Evolutionary conservation across 2,329 filamentous ascomycete species (phyloP), one percentile per base, ranked within the genome.

Genomic region (Fusarium graminum): DNA sequence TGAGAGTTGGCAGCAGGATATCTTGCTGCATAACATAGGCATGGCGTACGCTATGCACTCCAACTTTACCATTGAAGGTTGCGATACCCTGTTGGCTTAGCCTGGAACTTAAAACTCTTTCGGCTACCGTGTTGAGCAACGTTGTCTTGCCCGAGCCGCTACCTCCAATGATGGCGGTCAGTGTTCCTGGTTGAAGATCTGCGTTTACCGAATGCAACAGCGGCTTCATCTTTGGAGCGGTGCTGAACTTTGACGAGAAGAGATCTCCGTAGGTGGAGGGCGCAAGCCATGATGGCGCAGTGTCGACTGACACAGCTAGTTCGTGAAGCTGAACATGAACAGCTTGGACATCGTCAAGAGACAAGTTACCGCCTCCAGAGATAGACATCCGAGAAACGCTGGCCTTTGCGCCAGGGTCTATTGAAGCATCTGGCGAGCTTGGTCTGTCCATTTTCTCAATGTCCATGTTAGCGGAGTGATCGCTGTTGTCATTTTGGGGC

Each of bases 1-100:
- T 94, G 59, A 94, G 78, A 0, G 89, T 90, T 0, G 91, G 89
- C 1, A 93, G 80, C 2, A 94, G 79, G 14, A 93, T 83, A 72
- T 94, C 91, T 69, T 93, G 89, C 73, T 93, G 90, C 83, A 90
- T 91, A 19, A 91, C 90, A 79, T 93, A 92, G 47, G 89, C 85
- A 75, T 88, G 85, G 50, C 88, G 80, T 44, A 90, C 80, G 55
- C 79, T 81, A 26, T 83, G 79, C 6, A 88, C 80, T 2, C 86
- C 83, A 25, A 80, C 68, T 36, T 78, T 76, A 2, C 84, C 85
- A 72, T 92, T 92, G 77, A 91, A 92, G 0, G 82, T 84, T 0
- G 83, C 83, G 5, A 76, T 74, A 0, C 91, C 90, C 5, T 82
- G 78, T 29, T 86, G 82, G 4, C 77, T 77, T 16, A 87, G 72